Conservation (phyloP, 371 early-diverging fungal species). For the Saksenaea vasiformis region DNA sequence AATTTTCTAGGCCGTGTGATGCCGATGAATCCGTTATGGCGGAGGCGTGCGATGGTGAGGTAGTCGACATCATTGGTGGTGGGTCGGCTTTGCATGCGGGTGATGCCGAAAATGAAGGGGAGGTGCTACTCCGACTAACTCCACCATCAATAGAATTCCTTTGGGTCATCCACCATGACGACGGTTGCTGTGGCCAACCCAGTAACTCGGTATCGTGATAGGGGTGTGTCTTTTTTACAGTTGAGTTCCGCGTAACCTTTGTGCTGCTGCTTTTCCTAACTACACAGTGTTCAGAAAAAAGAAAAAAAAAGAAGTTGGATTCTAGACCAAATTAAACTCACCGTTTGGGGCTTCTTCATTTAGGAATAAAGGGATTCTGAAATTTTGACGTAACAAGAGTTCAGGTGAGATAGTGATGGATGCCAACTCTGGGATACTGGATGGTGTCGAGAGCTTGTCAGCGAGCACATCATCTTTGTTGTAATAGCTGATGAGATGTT, state of each 20-base stretch:
- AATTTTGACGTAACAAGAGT: slow-evolving; percentile 45
- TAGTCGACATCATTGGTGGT: neutral
- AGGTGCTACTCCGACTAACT: neutral
- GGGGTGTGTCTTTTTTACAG: neutral
- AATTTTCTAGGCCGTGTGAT: neutral
- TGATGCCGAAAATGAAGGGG: neutral
- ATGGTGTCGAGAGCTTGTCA: slow-evolving; percentile 47
- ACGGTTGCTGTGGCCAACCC: neutral
- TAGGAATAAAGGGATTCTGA: slow-evolving; percentile 35
- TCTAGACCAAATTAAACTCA: slow-evolving; percentile 4
- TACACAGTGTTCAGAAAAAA: slow-evolving; percentile 3
- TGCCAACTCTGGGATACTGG: slow-evolving; percentile 40
- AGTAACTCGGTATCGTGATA: neutral
- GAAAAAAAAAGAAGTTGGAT: slow-evolving; percentile 5
- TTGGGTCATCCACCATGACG: slow-evolving; percentile 1
- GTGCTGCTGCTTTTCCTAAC: slow-evolving; percentile 3
- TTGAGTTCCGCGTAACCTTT: neutral
- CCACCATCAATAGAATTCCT: neutral
- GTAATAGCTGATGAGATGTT: slow-evolving; percentile 83
- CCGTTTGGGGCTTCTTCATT: slow-evolving; percentile 16
- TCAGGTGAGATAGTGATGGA: slow-evolving; percentile 47
- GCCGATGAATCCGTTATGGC: neutral
- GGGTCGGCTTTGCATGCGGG: neutral
- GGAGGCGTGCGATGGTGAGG: neutral
- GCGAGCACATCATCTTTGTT: slow-evolving; percentile 67